A percentile compares a stretch with the other conserved stretches of the same genome.
phyloP scores from a whole-genome alignment of 75 land plant species.

The Picea sitchensis region DNA sequence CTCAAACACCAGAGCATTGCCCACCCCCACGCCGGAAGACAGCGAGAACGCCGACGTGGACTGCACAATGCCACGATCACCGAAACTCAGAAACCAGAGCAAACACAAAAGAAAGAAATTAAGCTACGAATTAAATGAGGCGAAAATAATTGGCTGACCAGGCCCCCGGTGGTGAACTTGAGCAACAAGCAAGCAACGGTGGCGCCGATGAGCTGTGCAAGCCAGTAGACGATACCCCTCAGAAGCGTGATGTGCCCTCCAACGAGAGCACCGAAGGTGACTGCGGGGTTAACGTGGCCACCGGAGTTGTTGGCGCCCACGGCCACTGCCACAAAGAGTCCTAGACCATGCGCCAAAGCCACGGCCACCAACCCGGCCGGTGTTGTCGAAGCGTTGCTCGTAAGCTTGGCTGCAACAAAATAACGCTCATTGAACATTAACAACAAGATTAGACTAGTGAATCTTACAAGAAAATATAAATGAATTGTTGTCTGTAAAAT shows the following conservation, averaged over 20 bases:
- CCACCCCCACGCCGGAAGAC: slow-evolving; percentile 27
- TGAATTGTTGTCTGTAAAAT: no score
- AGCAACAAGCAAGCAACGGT: slow-evolving; percentile 54
- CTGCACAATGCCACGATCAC: slow-evolving; percentile 4
- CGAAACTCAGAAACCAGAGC: background rate
- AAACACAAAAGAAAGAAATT: background rate
- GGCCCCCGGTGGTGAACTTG: slow-evolving; percentile 33
- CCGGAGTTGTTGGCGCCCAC: slow-evolving; percentile 67
- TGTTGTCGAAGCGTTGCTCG: slow-evolving; percentile 21
- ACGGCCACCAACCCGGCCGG: slow-evolving; percentile 54
- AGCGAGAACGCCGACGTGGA: slow-evolving; percentile 14
- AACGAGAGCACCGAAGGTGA: slow-evolving; percentile 66
- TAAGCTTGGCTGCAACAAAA: slow-evolving; percentile 22
- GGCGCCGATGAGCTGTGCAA: slow-evolving; percentile 71
- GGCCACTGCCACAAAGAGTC: slow-evolving; percentile 54
- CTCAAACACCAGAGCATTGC: slow-evolving; percentile 43
- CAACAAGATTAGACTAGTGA: no score
- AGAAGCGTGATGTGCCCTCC: slow-evolving; percentile 72
- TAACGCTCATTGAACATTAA: no score
- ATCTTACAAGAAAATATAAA: no score
- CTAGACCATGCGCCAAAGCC: slow-evolving; percentile 61
- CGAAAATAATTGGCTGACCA: slow-evolving; percentile 22
- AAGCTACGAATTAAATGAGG: no score
- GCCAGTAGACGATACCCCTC: slow-evolving; percentile 67
- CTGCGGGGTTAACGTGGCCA: slow-evolving; percentile 82